Conservation (phyloP, 169 alveolate genomes). For the Plasmodium cynomolgi region DNA sequence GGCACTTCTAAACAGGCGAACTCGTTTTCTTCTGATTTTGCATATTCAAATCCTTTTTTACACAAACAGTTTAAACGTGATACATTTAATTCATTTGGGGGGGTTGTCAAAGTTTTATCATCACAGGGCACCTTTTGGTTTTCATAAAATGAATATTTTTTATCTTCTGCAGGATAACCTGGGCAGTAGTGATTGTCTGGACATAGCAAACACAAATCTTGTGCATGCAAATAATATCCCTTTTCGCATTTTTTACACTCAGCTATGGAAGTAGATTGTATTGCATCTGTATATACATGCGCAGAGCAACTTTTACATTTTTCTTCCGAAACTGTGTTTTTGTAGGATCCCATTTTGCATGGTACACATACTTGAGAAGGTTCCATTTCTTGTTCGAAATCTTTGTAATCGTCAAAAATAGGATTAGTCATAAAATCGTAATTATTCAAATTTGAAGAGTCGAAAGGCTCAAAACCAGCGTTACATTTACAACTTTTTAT, state of each 20-base stretch:
- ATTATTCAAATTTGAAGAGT: conserved; percentile 25
- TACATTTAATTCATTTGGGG: conserved; percentile 77
- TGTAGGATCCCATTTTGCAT: conserved; percentile 52
- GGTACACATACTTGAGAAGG: conserved; percentile 67
- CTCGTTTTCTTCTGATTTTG: conserved; percentile 37
- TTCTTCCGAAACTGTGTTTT: conserved; percentile 22
- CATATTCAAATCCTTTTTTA: conserved; percentile 77
- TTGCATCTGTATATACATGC: conserved; percentile 58
- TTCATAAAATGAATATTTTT: conserved; percentile 46
- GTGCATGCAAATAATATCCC: conserved; percentile 77
- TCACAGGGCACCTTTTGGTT: conserved; percentile 76
- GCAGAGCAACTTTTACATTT: conserved; percentile 66
- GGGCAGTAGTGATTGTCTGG: conserved; percentile 81
- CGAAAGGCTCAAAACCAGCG: conserved; percentile 54
- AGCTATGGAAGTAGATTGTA: conserved; percentile 45
- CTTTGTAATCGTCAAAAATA: conserved; percentile 52
- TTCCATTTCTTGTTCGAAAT: conserved; percentile 34
- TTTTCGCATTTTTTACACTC: conserved; percentile 76
- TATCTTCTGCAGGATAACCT: conserved; percentile 69
- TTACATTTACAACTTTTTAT: conserved; percentile 69
- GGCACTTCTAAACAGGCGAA: conserved; percentile 71
- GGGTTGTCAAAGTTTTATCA: conserved; percentile 62
- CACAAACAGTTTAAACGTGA: conserved; percentile 79
- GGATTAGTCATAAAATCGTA: conserved; percentile 50
- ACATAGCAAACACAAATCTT: conserved; percentile 76